Evolutionary conservation across 1,284 basidiomycete genomes (phyloP).

Genomic region (Rhodotorula sp.): DNA sequence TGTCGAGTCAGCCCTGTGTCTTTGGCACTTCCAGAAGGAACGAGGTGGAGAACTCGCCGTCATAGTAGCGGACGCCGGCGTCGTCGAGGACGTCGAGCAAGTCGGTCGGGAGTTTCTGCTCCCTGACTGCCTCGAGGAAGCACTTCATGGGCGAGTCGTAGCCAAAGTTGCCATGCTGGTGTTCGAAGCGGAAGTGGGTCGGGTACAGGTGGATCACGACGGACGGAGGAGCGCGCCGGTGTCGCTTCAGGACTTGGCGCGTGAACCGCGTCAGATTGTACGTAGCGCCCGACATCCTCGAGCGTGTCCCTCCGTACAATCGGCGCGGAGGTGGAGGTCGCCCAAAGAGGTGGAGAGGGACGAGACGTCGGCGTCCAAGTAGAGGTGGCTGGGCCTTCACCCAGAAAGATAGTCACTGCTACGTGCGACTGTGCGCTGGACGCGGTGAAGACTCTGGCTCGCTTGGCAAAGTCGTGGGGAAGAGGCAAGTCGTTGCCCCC

Average conservation of each 20-base stretch:
- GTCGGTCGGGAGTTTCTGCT: conserved; percentile 45
- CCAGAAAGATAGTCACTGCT: too few relatives aligned
- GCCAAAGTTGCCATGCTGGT: conserved; percentile 41
- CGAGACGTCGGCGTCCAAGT: too few relatives aligned
- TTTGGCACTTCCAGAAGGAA: too few relatives aligned
- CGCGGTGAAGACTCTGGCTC: too few relatives aligned
- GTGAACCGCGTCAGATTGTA: conserved; percentile 41
- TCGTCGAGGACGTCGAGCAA: conserved; percentile 44
- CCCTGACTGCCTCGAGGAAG: conserved; percentile 44
- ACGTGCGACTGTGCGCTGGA: too few relatives aligned
- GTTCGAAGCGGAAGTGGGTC: conserved; percentile 45
- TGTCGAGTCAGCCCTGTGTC: background rate
- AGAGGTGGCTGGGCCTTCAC: too few relatives aligned
- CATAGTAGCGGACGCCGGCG: conserved; percentile 41
- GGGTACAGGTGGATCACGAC: conserved; percentile 44
- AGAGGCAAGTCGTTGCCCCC: too few relatives aligned
- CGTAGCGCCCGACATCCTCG: conserved; percentile 20
- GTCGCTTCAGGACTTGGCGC: conserved; percentile 39
- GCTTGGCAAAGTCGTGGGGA: too few relatives aligned
- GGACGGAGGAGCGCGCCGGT: conserved; percentile 37
- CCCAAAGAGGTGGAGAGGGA: too few relatives aligned
- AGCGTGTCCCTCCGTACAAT: background rate
- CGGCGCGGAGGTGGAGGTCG: too few relatives aligned
- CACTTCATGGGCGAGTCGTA: conserved; percentile 42
- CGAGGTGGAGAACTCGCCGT: conserved; percentile 19